phyloP scores from a whole-genome alignment of 805 yeast genomes.

The Candida michaelii region DNA sequence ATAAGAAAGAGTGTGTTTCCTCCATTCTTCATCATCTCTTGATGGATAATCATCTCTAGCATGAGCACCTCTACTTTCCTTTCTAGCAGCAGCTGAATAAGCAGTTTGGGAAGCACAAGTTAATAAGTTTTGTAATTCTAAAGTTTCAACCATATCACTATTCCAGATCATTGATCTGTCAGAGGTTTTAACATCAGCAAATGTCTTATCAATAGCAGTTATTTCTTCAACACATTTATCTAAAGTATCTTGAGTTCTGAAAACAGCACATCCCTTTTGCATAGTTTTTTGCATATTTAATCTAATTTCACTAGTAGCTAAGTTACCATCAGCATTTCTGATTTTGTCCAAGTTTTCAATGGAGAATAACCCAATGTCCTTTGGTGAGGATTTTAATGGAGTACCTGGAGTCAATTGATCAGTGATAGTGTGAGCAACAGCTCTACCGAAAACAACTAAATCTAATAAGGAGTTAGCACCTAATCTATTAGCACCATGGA shows the following conservation, averaged over 20 bases:
- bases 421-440: slow-evolving; percentile 88
- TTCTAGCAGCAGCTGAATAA: slow-evolving; percentile 87
- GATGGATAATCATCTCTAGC: slow-evolving; percentile 97
- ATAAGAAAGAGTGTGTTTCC: slow-evolving; percentile 96
- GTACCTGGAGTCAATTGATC: slow-evolving; percentile 84
- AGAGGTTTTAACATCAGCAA: slow-evolving; percentile 76
- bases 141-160: slow-evolving; percentile 92
- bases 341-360: slow-evolving; percentile 86
- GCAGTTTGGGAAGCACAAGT: slow-evolving; percentile 98
- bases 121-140: slow-evolving; percentile 92
- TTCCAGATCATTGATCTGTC: slow-evolving; percentile 99
- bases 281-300: slow-evolving; percentile 89
- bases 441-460: slow-evolving; percentile 97
- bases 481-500: slow-evolving; percentile 98
- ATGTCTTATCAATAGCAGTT: slow-evolving; percentile 68
- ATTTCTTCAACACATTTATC: slow-evolving; percentile 89
- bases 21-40: slow-evolving; percentile 96
- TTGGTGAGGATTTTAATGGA: slow-evolving; percentile 79
- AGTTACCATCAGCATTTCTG: slow-evolving; percentile 82
- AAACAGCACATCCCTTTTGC: slow-evolving; percentile 97
- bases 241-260: slow-evolving; percentile 88
- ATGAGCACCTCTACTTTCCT: slow-evolving; percentile 98
- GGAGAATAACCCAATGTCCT: slow-evolving; percentile 85
- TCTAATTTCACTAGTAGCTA: slow-evolving; percentile 85
- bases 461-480: slow-evolving; percentile 98